A percentile compares a stretch with the other conserved stretches of the same genome.
These are phyloP conservation scores for Haplosporangium sp. DNA, from an alignment of 371 early-diverging fungal genomes.

Conservation along the genomic window DNA sequence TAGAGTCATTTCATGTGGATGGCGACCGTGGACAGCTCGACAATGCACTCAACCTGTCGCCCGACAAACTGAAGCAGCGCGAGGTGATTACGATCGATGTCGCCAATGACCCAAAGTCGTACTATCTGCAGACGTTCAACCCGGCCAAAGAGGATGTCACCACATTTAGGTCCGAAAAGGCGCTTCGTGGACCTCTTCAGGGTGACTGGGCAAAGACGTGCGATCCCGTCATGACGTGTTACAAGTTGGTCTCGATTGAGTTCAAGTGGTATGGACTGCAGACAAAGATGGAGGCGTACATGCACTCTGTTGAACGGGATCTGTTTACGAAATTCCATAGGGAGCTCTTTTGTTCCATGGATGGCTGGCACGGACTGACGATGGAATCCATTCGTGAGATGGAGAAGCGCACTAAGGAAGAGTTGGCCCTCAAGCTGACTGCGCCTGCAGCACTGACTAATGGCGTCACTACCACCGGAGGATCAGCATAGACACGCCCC, in stretches of 20 bases:
- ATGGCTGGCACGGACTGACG: slow-evolving; percentile 78
- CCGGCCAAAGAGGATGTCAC: slow-evolving; percentile 75
- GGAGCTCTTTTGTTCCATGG: slow-evolving; percentile 80
- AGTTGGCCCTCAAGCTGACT: slow-evolving; percentile 57
- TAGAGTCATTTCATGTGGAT: slow-evolving; percentile 79
- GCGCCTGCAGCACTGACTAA: slow-evolving; percentile 11
- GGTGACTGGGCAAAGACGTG: slow-evolving; percentile 64
- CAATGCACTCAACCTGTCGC: slow-evolving; percentile 60
- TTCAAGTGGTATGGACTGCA: slow-evolving; percentile 81
- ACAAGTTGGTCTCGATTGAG: slow-evolving; percentile 80
- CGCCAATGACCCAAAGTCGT: slow-evolving; percentile 73
- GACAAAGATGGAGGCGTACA: slow-evolving; percentile 65
- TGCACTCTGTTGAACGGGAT: slow-evolving; percentile 46
- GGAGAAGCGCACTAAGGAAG: slow-evolving; percentile 72
- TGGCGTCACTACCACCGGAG: no score
- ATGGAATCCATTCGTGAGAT: slow-evolving; percentile 73
- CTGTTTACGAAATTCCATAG: slow-evolving; percentile 64
- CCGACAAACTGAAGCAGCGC: slow-evolving; percentile 65
- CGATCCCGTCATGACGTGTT: slow-evolving; percentile 83
- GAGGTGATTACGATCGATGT: slow-evolving; percentile 72
- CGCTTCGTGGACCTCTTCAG: slow-evolving; percentile 75
- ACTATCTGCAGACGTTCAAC: slow-evolving; percentile 55
- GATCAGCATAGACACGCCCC: no score
- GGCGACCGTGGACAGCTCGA: slow-evolving; percentile 77
- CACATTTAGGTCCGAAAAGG: slow-evolving; percentile 69